A percentile compares a stretch with the other conserved stretches of the same genome.
phyloP scores from a whole-genome alignment of 1,284 basidiomycete species.

The Cutaneotrichosporon sp. region DNA sequence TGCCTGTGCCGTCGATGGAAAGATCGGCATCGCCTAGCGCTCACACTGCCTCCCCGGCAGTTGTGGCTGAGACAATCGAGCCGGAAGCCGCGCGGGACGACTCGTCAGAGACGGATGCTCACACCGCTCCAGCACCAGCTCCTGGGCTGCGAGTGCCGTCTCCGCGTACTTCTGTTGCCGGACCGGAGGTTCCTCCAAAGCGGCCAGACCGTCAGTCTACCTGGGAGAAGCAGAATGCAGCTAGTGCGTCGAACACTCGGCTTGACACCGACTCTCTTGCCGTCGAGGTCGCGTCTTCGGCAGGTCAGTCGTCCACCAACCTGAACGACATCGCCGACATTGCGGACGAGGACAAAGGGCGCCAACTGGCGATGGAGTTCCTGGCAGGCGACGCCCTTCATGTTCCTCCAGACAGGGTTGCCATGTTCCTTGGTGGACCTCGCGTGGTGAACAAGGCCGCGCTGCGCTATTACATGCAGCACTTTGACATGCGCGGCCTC shows the following conservation, averaged over 20 bases:
- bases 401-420: constrained; percentile 83
- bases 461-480: constrained; percentile 76
- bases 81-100: constrained; percentile 1
- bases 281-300: constrained; percentile 23
- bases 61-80: background rate
- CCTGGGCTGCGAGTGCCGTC: constrained; percentile 7
- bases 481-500: constrained; percentile 81
- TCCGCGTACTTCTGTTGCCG: background rate
- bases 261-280: constrained; percentile 9
- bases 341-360: constrained; percentile 62
- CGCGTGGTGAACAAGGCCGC: constrained; percentile 71
- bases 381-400: constrained; percentile 86
- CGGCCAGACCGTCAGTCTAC: background rate
- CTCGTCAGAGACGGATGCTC: constrained; percentile 3
- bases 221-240: constrained; percentile 6
- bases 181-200: constrained; percentile 3
- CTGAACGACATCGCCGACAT: constrained; percentile 17
- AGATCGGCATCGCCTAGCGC: background rate
- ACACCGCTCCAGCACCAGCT: background rate
- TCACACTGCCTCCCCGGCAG: background rate
- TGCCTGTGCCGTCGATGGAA: constrained; percentile 7
- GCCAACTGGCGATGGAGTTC: constrained; percentile 72
- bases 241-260: background rate
- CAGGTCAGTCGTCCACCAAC: constrained; percentile 17
- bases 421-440: constrained; percentile 90